Percentiles rank a stretch among this genome's conserved stretches.
Conservation (phyloP, 2,329 filamentous ascomycete genomes). For the Colletotrichum karsti region DNA sequence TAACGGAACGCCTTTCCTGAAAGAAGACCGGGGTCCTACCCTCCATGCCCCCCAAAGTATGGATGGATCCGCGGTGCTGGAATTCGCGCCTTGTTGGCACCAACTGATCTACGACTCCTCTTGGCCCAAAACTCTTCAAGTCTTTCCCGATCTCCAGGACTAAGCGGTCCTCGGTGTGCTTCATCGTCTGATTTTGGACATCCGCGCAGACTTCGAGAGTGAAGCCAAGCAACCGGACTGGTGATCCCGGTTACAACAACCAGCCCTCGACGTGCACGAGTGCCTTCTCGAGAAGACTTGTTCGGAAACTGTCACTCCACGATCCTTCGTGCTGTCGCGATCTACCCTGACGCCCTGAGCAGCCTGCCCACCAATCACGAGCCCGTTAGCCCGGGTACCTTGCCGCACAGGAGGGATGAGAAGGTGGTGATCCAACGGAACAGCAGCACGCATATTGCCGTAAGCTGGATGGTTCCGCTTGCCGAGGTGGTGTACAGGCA, state of each 20-base stretch:
- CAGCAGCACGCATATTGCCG: not conserved
- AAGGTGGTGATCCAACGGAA: not conserved
- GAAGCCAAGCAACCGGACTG: not conserved
- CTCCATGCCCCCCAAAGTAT: slow-evolving; percentile 5
- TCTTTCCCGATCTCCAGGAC: not conserved
- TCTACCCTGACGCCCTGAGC: not conserved
- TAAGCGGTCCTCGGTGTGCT: not conserved
- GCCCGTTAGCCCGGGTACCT: not conserved
- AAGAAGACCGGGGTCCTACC: slow-evolving; percentile 13
- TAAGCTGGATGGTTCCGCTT: not conserved
- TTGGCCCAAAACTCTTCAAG: not conserved
- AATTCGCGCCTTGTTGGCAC: not conserved
- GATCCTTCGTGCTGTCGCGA: not conserved
- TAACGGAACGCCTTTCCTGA: slow-evolving; percentile 20
- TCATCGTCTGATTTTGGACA: not conserved
- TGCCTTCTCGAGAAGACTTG: no score
- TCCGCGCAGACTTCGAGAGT: not conserved
- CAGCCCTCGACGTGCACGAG: no score
- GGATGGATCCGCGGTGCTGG: slow-evolving; percentile 15
- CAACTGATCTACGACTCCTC: not conserved
- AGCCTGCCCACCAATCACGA: not conserved
- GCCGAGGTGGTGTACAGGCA: not conserved
- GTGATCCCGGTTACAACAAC: not conserved
- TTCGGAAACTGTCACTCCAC: not conserved
- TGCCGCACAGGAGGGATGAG: not conserved